These are phyloP conservation scores for Malassezia nana DNA, from an alignment of 1,284 basidiomycete genomes.

Conservation along the genomic window DNA sequence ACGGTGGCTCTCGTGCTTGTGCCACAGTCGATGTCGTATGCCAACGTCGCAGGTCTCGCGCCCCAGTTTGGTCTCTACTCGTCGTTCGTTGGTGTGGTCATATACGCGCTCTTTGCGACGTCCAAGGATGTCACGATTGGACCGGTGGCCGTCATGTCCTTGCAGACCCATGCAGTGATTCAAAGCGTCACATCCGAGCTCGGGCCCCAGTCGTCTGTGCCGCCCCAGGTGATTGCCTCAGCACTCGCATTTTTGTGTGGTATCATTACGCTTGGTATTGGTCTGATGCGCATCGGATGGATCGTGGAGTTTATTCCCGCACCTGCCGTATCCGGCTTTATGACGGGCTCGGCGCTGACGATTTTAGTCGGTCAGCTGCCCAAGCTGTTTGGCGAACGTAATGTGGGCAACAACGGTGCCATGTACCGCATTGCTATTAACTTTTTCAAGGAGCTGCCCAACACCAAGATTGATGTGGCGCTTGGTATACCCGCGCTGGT, in stretches of 20 bases:
- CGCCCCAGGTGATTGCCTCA: constrained; percentile 65
- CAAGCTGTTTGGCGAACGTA: constrained; percentile 37
- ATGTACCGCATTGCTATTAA: constrained; percentile 85
- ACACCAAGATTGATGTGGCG: constrained; percentile 70
- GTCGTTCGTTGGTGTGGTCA: constrained; percentile 76
- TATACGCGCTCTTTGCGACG: constrained; percentile 54
- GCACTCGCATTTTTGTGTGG: constrained; percentile 79
- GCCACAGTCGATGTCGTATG: constrained; percentile 52
- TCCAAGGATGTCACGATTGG: constrained; percentile 49
- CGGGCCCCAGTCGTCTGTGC: background rate
- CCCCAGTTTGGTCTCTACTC: constrained; percentile 89
- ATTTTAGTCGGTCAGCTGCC: constrained; percentile 45
- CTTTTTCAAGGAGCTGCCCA: constrained; percentile 69
- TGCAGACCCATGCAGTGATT: constrained; percentile 63
- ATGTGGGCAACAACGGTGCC: constrained; percentile 47
- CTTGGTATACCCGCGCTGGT: constrained; percentile 73
- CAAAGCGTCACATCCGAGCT: constrained; percentile 18
- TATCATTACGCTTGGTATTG: constrained; percentile 83
- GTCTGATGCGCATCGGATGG: constrained; percentile 85
- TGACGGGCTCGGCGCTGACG: constrained; percentile 51
- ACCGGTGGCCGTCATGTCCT: constrained; percentile 76
- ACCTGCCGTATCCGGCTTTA: constrained; percentile 80
- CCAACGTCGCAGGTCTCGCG: constrained; percentile 70
- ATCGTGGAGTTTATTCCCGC: constrained; percentile 86
- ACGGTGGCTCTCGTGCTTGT: constrained; percentile 49